phyloP scores from a whole-genome alignment of 1,284 basidiomycete genomes.

The Pyrrhoderma noxium region DNA sequence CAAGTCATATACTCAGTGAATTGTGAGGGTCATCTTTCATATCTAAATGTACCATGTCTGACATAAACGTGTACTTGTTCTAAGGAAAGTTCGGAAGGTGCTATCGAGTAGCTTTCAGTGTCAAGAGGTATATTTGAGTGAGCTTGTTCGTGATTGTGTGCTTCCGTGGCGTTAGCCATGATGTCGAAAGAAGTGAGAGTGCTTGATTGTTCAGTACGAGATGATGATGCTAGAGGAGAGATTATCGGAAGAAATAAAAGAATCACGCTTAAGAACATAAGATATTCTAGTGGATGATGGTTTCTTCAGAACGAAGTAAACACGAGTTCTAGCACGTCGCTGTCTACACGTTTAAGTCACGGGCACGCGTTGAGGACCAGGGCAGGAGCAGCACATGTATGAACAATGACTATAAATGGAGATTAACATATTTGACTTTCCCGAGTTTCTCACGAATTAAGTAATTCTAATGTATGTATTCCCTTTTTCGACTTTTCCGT shows the following conservation, averaged over 20 bases:
- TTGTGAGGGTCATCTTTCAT: not conserved
- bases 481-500: not conserved
- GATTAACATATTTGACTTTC: too few species aligned
- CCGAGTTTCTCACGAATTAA: slow-evolving; percentile 22
- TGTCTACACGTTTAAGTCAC: not conserved
- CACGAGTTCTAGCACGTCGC: too few species aligned
- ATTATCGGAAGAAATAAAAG: not conserved
- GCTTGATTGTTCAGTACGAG: not conserved
- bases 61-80: slow-evolving; percentile 71
- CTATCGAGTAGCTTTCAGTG: slow-evolving; percentile 50
- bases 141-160: not conserved
- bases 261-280: not conserved
- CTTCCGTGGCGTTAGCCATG: not conserved
- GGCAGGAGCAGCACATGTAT: too few species aligned
- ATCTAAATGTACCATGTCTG: slow-evolving; percentile 54
- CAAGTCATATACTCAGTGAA: not conserved
- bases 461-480: slow-evolving; percentile 26
- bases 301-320: too few species aligned
- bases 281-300: too few species aligned
- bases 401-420: too few species aligned
- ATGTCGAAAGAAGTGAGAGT: not conserved
- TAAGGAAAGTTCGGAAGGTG: slow-evolving; percentile 48
- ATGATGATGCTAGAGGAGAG: not conserved
- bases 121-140: slow-evolving; percentile 42
- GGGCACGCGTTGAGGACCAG: not conserved